A percentile compares a stretch with the other conserved stretches of the same genome.
Conservation (phyloP, 2,329 filamentous ascomycete genomes). For the Emmonsia crescens region DNA sequence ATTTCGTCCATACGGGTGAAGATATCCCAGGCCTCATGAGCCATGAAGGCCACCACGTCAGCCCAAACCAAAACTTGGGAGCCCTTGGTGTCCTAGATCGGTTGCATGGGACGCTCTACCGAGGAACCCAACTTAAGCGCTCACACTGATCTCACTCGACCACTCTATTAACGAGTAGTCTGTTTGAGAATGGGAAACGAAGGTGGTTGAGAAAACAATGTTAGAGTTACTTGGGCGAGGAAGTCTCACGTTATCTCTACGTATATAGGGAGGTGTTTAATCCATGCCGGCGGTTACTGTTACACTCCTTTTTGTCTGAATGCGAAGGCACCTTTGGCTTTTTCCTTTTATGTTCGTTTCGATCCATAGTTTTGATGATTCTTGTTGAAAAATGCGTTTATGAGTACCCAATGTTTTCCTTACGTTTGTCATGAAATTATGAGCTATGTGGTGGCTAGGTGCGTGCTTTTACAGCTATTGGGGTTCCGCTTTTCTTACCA, state of each 20-base stretch:
- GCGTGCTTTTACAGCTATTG: background rate
- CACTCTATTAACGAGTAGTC: background rate
- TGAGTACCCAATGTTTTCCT: background rate
- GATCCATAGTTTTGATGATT: background rate
- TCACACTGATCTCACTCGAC: background rate
- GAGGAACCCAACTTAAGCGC: background rate
- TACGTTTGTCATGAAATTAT: background rate
- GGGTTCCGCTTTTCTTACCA: background rate
- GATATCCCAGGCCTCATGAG: conserved; percentile 7
- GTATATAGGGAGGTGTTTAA: background rate
- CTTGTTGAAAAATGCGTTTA: background rate
- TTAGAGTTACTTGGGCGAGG: background rate
- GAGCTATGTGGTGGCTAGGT: background rate
- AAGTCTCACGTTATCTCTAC: background rate
- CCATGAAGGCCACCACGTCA: conserved; percentile 10
- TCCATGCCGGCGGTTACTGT: background rate
- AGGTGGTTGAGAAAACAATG: background rate
- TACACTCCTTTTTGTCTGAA: background rate
- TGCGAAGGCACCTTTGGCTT: background rate
- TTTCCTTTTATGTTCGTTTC: background rate
- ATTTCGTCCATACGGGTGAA: conserved; percentile 7
- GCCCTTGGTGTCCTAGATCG: conserved; percentile 8
- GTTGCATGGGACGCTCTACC: conserved; percentile 7
- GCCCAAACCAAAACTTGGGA: conserved; percentile 8
- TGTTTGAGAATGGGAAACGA: background rate